phyloP scores from a whole-genome alignment of 176 grass and related monocot species.

The Eleusine indica region DNA sequence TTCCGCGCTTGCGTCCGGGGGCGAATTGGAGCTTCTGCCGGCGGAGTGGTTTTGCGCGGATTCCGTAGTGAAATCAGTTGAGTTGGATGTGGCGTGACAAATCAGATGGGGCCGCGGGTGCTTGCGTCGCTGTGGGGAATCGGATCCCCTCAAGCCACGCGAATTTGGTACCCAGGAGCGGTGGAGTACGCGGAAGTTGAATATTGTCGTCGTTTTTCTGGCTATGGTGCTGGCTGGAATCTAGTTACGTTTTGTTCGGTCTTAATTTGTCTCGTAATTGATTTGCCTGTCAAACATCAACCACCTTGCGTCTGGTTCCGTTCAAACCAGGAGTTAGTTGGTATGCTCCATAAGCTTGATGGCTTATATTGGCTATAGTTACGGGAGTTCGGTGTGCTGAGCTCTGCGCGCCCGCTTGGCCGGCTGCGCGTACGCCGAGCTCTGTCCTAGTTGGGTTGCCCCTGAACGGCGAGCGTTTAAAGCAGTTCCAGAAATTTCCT shows the following conservation, averaged over 20 bases:
- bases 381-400: slow-evolving; percentile 2
- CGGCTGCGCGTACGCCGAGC: background rate
- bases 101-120: background rate
- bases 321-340: background rate
- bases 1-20: slow-evolving; percentile 6
- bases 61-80: slow-evolving; percentile 6
- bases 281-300: background rate
- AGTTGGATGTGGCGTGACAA: slow-evolving; percentile 41
- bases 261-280: background rate
- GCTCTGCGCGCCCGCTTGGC: background rate
- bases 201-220: slow-evolving; percentile 17
- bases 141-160: background rate
- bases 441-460: slow-evolving; percentile 1
- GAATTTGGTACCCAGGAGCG: background rate
- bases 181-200: background rate
- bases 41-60: slow-evolving; percentile 4
- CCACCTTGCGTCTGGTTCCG: background rate
- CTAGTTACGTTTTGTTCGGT: slow-evolving; percentile 24
- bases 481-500: slow-evolving; percentile 39
- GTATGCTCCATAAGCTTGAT: background rate
- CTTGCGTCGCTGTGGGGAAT: slow-evolving; percentile 34
- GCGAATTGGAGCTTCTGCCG: background rate
- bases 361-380: background rate
- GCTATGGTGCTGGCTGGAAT: slow-evolving; percentile 24
- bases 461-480: slow-evolving; percentile 10